Percentiles rank a stretch among this genome's conserved stretches.
Evolutionary conservation across 2,329 filamentous ascomycete species (phyloP).

Genomic region (Sarocladium strictum): DNA sequence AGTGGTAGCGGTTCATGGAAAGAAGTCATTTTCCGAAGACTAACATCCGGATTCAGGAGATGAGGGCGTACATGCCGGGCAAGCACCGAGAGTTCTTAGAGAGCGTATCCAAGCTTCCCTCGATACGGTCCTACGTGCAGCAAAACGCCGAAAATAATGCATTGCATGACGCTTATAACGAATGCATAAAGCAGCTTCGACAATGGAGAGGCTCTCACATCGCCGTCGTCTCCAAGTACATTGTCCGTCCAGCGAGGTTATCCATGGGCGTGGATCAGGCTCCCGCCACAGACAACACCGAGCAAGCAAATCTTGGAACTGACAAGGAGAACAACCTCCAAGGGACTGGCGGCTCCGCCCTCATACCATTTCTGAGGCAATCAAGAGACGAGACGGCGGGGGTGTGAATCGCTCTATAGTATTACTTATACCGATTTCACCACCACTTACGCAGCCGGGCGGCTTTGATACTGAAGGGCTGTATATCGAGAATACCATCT

Average conservation of each 20-base stretch:
- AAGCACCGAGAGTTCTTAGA: slow-evolving; percentile 14
- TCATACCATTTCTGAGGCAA: slow-evolving; percentile 15
- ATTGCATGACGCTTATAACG: slow-evolving; percentile 10
- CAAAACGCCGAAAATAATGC: background rate
- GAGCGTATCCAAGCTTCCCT: slow-evolving; percentile 9
- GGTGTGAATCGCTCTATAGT: slow-evolving; percentile 5
- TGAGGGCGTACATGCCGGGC: slow-evolving; percentile 15
- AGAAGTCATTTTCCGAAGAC: slow-evolving; percentile 3
- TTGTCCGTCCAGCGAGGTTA: slow-evolving; percentile 12
- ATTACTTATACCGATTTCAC: too few relatives aligned
- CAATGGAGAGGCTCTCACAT: slow-evolving; percentile 15
- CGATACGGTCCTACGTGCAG: slow-evolving; percentile 13
- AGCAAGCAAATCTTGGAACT: slow-evolving; percentile 4
- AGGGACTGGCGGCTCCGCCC: slow-evolving; percentile 12
- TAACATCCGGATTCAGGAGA: slow-evolving; percentile 1
- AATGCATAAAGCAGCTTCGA: slow-evolving; percentile 12
- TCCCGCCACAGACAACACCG: background rate
- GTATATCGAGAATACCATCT: too few relatives aligned
- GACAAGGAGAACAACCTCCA: slow-evolving; percentile 8
- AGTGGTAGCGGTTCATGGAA: slow-evolving; percentile 8
- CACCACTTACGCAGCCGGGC: too few relatives aligned
- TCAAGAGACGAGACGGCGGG: slow-evolving; percentile 10
- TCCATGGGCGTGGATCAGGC: background rate
- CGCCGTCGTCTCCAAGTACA: slow-evolving; percentile 16
- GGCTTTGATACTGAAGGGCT: too few relatives aligned